These are phyloP conservation scores for Byssochlamys sp. DNA, from an alignment of 2,329 filamentous ascomycete species.

Conservation along the genomic window DNA sequence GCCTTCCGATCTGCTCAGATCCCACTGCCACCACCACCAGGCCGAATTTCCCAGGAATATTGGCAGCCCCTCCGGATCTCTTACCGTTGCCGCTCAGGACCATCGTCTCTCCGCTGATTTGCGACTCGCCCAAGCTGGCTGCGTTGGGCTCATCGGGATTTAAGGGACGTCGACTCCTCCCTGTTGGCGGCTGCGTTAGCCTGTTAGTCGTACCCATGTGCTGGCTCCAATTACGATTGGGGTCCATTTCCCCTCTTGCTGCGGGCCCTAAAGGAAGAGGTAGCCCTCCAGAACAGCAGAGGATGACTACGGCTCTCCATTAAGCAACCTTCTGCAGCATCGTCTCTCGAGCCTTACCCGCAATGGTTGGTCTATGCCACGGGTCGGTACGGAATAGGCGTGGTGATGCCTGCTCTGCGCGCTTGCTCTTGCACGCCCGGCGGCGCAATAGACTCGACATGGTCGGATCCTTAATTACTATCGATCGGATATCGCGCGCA, in stretches of 20 bases:
- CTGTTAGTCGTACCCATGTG: neutral
- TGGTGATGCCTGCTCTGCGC: neutral
- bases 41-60: neutral
- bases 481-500: neutral
- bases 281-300: neutral
- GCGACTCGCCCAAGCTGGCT: conserved; percentile 14
- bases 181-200: neutral
- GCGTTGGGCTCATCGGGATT: conserved; percentile 15
- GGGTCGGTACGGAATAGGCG: neutral
- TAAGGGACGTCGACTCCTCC: conserved; percentile 8
- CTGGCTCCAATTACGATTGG: neutral
- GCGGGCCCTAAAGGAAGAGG: neutral
- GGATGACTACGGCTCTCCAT: neutral
- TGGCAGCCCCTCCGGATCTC: neutral
- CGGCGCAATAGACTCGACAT: neutral
- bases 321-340: neutral
- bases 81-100: neutral
- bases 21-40: neutral
- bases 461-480: neutral
- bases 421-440: neutral
- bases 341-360: neutral
- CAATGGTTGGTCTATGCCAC: neutral
- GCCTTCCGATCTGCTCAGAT: neutral
- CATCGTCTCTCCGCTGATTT: neutral
- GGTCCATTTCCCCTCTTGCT: neutral